Base-by-base conservation (phyloP, 225 moss, liverwort and hornwort species). In the Asterella californica region DNA sequence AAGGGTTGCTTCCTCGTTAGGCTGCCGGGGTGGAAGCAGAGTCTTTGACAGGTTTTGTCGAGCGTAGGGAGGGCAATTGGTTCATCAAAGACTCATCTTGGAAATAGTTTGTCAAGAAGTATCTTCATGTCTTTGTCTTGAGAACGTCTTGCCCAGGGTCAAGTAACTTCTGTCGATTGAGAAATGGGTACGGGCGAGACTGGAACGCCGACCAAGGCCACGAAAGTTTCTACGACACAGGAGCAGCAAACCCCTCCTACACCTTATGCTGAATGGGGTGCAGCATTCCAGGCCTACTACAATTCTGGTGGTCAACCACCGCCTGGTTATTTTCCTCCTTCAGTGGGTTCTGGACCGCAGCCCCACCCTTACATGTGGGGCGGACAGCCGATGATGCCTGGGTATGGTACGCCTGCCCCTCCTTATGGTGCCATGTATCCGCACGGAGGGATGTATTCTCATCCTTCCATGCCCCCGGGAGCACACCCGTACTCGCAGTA, bases 301-400 rank as follows among this genome's bases (percentile, higher is more conserved):
- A 84, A 54, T 81, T 82, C 79, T 29, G 84, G 84, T 37, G 81
- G 84, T 19, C 87, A 84, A 81, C 84, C 87, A 61, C 87, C 87
- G 30, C 82, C 82, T 18, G 84, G 82, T n/a, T 87, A 87, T 49
- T 87, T 84, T 47, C 80, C 87, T 69, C 82, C 87, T 1, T 77
- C 84, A 62, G 80, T 82, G 9, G 82, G 79, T 29, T 85, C 87
- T 33, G 87, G 87, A n/a, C 87, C 84, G n/a, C 87, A 81, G 49
- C 87, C 82, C 36, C 84, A 87, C 70, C 82, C 87, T 17, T 88
- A 83, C 83, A 76, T 85, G 85, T 88, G 87, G 87, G 87, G 87
- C 73, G 87, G 80, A 45, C 84, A 82, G 79, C 85, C 82, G 7
- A 83, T 85, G 80, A 80, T 88, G 79, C 83, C 87, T 18, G 82